Percentiles rank a stretch among this genome's conserved stretches.
Conservation (phyloP, 2,329 filamentous ascomycete genomes). For the Nannizzia gypsea region DNA sequence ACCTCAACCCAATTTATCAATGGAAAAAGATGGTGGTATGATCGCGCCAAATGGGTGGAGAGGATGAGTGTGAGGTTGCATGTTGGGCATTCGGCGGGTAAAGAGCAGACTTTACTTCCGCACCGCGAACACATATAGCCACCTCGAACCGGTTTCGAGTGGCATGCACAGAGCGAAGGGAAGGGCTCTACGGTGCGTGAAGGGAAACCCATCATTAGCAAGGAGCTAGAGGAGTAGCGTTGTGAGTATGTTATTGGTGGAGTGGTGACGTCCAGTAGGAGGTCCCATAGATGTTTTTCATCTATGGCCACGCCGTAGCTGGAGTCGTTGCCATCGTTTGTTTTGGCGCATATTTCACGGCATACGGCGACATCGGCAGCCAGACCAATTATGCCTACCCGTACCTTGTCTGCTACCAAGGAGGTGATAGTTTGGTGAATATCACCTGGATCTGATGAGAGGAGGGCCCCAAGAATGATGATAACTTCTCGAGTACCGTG, state of each 20-base stretch:
- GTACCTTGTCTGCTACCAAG: constrained; percentile 70
- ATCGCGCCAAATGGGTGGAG: constrained; percentile 84
- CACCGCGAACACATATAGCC: constrained; percentile 90
- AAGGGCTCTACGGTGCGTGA: constrained; percentile 64
- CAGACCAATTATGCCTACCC: constrained; percentile 79
- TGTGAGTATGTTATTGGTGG: constrained; percentile 66
- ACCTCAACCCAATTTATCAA: constrained; percentile 86
- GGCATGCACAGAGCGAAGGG: constrained; percentile 77
- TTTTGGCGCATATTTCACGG: constrained; percentile 73
- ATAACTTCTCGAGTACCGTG: constrained; percentile 91
- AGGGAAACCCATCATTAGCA: constrained; percentile 98
- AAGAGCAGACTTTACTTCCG: constrained; percentile 71
- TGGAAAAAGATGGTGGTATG: constrained; percentile 86
- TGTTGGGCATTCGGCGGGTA: constrained; percentile 82
- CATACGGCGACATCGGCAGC: constrained; percentile 89
- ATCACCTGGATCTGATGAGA: constrained; percentile 86
- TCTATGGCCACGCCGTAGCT: constrained; percentile 78
- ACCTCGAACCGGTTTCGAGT: constrained; percentile 67
- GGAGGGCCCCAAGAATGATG: constrained; percentile 78
- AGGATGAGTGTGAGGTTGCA: constrained; percentile 88
- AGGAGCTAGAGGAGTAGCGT: constrained; percentile 39
- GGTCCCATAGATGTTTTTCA: constrained; percentile 74
- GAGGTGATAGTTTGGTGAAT: constrained; percentile 79
- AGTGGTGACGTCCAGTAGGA: constrained; percentile 80
- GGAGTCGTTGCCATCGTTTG: constrained; percentile 61